Base-by-base conservation (phyloP, 176 grass and related monocot species). In the Aegilops tauschii region DNA sequence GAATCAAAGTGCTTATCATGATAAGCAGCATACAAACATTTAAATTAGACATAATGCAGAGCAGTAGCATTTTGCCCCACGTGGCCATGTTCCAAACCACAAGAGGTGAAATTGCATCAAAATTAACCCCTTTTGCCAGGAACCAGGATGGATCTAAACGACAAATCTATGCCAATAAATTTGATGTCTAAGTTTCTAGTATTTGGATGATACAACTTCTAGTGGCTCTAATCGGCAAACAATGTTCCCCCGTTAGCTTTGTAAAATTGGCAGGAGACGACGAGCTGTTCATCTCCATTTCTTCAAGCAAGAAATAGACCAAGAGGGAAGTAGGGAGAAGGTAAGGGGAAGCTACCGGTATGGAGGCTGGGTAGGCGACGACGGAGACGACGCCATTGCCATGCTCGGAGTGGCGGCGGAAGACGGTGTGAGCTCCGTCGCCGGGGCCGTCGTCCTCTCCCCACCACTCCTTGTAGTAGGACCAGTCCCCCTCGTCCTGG, bases 371-470 rank as follows among this genome's bases (percentile, higher is more conserved):
- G 83, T 95, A 95, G 39, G 93, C 65, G 39, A 83, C 76, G n/a
- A 98, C 93, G 25, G 96, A 98, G 71, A 95, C 92, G 84, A 94
- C 77, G 68, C 93, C 96, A 64, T 98, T 98, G 73, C 93, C 96
- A 70, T 86, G 85, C 5, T 78, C 84, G 36, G 93, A 98, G 80
- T 81, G 47, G 73, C 84, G 80, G 40, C 69, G 68, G 88, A 95
- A 98, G 80, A 92, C 86, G 42, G 88, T 94, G 35, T 94, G 84
- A 49, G 73, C 92, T 16, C 73, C 85, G 14, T 81, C 88, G 25
- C 86, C 78, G 74, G 88, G 90, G 5, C 84, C 88, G 59, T 93
- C 85, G 35, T 89, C 77, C 64, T 89, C 59, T 31, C 94, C 92
- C 96, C 96, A 98, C 93, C 96, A 95, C 82, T 98, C 93, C 9